Conservation (phyloP, 352 stramenopile species). For the Hyaloperonospora brassicae region DNA sequence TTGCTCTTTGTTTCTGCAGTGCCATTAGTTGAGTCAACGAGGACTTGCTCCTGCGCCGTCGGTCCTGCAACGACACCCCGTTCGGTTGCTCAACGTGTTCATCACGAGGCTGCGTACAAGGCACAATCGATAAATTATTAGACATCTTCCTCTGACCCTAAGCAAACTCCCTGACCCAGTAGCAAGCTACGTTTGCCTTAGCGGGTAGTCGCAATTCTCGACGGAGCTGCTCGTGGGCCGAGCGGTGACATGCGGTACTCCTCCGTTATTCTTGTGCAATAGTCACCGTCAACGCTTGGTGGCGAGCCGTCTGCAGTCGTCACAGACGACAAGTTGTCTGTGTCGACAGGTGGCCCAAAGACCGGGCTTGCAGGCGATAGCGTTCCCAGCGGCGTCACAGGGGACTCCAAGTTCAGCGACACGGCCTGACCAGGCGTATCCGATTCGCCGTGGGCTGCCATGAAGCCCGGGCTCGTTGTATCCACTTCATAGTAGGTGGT, state of each 20-base stretch:
- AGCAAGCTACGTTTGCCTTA: slow-evolving; percentile 3
- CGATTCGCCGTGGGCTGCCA: slow-evolving; percentile 36
- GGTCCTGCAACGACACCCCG: not conserved
- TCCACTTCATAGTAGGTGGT: slow-evolving; percentile 80
- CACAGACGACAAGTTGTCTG: slow-evolving; percentile 30
- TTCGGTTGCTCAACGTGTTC: not conserved
- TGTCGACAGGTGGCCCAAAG: slow-evolving; percentile 21
- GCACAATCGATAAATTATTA: slow-evolving; percentile 36
- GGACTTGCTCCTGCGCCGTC: slow-evolving; percentile 27
- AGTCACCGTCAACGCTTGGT: slow-evolving; percentile 28
- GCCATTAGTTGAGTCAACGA: slow-evolving; percentile 30
- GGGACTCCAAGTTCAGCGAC: slow-evolving; percentile 43
- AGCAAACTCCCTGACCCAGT: slow-evolving; percentile 2
- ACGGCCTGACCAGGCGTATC: slow-evolving; percentile 62
- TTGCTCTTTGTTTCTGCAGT: slow-evolving; percentile 53
- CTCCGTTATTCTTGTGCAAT: slow-evolving; percentile 29
- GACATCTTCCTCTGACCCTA: slow-evolving; percentile 19
- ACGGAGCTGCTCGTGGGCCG: slow-evolving; percentile 8
- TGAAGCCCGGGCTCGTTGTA: slow-evolving; percentile 63
- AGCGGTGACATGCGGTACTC: slow-evolving; percentile 16
- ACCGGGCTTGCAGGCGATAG: slow-evolving; percentile 36
- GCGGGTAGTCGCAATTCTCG: slow-evolving; percentile 21
- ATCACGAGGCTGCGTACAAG: slow-evolving; percentile 9
- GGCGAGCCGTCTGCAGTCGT: slow-evolving; percentile 36
- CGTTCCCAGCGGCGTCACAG: slow-evolving; percentile 34